Percentiles rank a stretch among this genome's conserved stretches.
phyloP scores from a whole-genome alignment of 176 grass and related monocot genomes.

The Cenchrus purpureus region DNA sequence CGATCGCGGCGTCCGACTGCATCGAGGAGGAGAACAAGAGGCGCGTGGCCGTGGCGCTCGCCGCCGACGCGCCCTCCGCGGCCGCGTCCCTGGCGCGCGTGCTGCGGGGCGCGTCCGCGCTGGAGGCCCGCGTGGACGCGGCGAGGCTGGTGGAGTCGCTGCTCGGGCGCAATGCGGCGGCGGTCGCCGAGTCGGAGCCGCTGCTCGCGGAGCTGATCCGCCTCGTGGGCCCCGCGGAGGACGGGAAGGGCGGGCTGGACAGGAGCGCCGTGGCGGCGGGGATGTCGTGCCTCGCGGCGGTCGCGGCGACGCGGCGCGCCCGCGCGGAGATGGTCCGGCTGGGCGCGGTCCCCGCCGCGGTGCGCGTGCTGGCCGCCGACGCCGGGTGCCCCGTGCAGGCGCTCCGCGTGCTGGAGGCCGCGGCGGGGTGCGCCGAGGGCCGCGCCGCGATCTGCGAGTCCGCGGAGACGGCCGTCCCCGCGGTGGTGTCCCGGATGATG shows the following conservation, averaged over 20 bases:
- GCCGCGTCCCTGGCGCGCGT: constrained; percentile 51
- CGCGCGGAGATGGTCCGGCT: constrained; percentile 48
- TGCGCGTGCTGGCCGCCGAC: constrained; percentile 45
- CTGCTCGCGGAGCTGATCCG: constrained; percentile 59
- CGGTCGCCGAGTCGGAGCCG: constrained; percentile 35
- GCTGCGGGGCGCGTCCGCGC: constrained; percentile 27
- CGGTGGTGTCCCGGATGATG: constrained; percentile 62
- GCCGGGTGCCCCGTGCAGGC: constrained; percentile 23
- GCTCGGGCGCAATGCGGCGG: constrained; percentile 27
- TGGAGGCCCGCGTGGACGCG: constrained; percentile 55
- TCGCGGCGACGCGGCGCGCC: constrained; percentile 42
- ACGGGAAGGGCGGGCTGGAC: constrained; percentile 47
- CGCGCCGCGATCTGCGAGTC: constrained; percentile 67
- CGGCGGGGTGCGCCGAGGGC: constrained; percentile 60
- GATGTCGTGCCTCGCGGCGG: constrained; percentile 48
- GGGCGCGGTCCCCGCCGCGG: constrained; percentile 44
- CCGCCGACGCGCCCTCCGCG: constrained; percentile 26
- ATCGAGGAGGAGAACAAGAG: constrained; percentile 61
- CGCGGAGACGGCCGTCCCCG: constrained; percentile 34
- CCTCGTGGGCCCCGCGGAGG: constrained; percentile 46
- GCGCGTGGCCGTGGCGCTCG: constrained; percentile 38
- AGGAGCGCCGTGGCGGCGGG: constrained; percentile 46
- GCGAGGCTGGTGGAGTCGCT: constrained; percentile 60
- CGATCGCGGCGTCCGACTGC: constrained; percentile 55
- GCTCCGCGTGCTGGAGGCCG: constrained; percentile 57